Conservation (phyloP, 805 yeast species). For the Lachancea quebecensis region DNA sequence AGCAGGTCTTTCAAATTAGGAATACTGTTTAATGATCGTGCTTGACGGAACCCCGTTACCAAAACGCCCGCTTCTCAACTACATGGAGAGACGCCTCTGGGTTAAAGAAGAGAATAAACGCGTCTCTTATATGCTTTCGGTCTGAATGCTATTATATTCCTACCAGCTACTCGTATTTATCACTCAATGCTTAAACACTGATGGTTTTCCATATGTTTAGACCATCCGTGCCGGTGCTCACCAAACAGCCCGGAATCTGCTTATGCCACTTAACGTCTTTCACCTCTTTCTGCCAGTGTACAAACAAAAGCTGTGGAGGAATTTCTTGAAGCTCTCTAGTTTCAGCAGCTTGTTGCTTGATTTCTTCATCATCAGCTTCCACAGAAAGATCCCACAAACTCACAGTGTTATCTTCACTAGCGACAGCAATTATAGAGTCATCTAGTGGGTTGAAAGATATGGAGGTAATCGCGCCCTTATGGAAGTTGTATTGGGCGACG, state of each 20-base stretch:
- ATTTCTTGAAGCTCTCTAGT: slow-evolving; percentile 76
- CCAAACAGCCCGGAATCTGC: slow-evolving; percentile 93
- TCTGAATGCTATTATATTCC: slow-evolving; percentile 1
- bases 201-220: slow-evolving; percentile 94
- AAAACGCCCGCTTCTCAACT: too few species aligned
- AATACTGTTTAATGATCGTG: too few species aligned
- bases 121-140: not conserved
- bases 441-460: slow-evolving; percentile 92
- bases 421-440: slow-evolving; percentile 92
- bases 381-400: slow-evolving; percentile 97
- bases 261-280: slow-evolving; percentile 98
- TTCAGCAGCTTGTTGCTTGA: slow-evolving; percentile 74
- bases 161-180: not conserved
- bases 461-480: slow-evolving; percentile 86
- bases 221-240: slow-evolving; percentile 94
- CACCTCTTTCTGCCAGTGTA: slow-evolving; percentile 94
- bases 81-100: too few species aligned
- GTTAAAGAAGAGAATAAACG: not conserved
- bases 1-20: too few species aligned
- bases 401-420: slow-evolving; percentile 94
- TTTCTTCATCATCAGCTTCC: slow-evolving; percentile 97
- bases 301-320: slow-evolving; percentile 92
- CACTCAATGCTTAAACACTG: slow-evolving; percentile 53
- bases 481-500: slow-evolving; percentile 93
- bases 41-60: too few species aligned